Evolutionary conservation across 139 green algal genomes (phyloP).

Genomic region (Raphidocelis subcapitata): DNA sequence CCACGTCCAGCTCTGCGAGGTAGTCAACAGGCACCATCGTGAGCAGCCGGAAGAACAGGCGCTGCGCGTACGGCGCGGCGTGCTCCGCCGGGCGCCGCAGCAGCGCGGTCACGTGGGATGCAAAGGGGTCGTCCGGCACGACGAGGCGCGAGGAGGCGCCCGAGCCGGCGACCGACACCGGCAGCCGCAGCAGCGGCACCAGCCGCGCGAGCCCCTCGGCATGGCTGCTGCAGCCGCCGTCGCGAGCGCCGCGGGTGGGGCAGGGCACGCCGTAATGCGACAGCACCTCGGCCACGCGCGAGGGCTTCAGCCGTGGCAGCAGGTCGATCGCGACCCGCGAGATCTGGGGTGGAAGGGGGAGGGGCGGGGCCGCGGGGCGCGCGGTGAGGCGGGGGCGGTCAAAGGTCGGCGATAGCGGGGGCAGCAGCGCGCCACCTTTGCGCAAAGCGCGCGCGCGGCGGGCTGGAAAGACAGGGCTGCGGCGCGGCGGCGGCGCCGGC

Average conservation of each 20-base stretch:
- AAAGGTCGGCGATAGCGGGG: no score
- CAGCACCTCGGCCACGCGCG: constrained; percentile 11
- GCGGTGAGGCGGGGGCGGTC: no score
- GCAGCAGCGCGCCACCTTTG: no score
- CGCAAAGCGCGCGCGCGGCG: no score
- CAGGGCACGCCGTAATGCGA: constrained; percentile 18
- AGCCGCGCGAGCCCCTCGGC: not conserved
- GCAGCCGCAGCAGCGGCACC: constrained; percentile 31
- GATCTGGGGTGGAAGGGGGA: not conserved
- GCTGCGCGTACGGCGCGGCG: constrained; percentile 26
- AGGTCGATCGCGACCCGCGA: constrained; percentile 4
- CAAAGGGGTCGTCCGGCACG: constrained; percentile 6
- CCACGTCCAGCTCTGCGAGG: constrained; percentile 18
- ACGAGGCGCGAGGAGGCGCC: not conserved
- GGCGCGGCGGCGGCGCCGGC: no score
- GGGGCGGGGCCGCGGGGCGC: no score
- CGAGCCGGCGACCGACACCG: constrained; percentile 7
- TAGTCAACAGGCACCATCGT: constrained; percentile 24
- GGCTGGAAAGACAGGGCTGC: no score
- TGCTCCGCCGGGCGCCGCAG: constrained; percentile 20
- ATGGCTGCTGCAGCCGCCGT: no score
- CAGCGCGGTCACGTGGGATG: constrained; percentile 11
- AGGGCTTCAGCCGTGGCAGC: constrained; percentile 20
- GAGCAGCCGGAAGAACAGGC: constrained; percentile 27
- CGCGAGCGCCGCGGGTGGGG: not conserved